Percentiles rank a stretch among this genome's conserved stretches.
These are phyloP conservation scores for Mrakia blollopis DNA, from an alignment of 768 basidiomycete species.

Conservation along the genomic window DNA sequence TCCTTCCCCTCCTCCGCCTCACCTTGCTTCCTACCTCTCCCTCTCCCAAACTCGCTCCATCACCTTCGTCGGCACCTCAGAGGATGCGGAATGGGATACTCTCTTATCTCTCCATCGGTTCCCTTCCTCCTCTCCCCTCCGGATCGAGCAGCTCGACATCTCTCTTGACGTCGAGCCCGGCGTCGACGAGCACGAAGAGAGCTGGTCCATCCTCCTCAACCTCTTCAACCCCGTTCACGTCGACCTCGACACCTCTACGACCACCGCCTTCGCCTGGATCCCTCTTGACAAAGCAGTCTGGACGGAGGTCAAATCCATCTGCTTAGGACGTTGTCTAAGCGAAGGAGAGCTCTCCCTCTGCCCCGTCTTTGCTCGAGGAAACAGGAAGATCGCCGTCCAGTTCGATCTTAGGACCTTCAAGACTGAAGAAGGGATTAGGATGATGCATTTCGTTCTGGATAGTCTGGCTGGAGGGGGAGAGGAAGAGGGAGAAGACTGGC, in stretches of 20 bases:
- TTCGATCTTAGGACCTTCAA: background rate
- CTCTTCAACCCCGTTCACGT: background rate
- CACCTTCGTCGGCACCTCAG: background rate
- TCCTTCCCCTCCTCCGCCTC: background rate
- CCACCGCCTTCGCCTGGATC: background rate
- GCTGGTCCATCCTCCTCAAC: background rate
- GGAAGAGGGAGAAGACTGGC: too few species aligned
- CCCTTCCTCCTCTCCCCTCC: background rate
- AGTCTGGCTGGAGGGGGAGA: background rate
- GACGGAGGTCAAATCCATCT: background rate
- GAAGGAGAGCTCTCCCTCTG: background rate
- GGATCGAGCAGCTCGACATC: too few species aligned
- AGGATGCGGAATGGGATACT: background rate
- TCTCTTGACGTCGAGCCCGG: background rate
- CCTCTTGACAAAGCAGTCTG: background rate
- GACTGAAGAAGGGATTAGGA: background rate
- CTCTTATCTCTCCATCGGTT: background rate
- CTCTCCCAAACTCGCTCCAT: background rate
- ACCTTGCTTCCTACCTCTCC: background rate
- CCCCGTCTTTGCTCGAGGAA: background rate
- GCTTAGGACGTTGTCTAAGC: background rate
- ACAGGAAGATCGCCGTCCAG: background rate
- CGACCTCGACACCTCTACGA: background rate
- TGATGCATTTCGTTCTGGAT: background rate
- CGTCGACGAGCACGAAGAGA: background rate